Evolutionary conservation across 768 basidiomycete species (phyloP).

Genomic region (Amanita rubescens): DNA sequence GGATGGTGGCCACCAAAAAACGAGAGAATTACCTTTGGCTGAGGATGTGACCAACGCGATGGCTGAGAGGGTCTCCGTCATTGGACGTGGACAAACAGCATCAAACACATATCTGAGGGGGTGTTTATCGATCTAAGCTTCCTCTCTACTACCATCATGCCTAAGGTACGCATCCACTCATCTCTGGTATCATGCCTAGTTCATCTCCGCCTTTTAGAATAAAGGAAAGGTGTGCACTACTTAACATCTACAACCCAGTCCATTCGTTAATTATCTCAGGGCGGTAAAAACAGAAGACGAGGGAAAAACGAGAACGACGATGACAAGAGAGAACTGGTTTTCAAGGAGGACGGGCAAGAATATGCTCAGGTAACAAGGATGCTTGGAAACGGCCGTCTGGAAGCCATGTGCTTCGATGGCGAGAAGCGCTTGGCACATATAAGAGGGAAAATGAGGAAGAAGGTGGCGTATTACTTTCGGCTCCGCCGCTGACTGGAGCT

Average conservation of each 20-base stretch:
- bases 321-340: constrained; percentile 97
- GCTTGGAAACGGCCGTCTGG: constrained; percentile 95
- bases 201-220: constrained; percentile 36
- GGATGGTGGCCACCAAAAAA: constrained; percentile 80
- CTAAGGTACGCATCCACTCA: constrained; percentile 11
- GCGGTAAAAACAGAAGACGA: constrained; percentile 98
- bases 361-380: constrained; percentile 98
- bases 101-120: not conserved
- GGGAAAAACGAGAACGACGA: constrained; percentile 99
- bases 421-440: constrained; percentile 98
- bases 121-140: not conserved
- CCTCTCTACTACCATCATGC: constrained; percentile 10
- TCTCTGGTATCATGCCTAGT: not conserved
- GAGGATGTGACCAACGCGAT: constrained; percentile 81
- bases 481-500: not conserved
- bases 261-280: constrained; percentile 37
- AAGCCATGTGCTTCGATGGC: constrained; percentile 96
- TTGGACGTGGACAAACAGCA: constrained; percentile 16
- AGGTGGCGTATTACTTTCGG: constrained; percentile 47
- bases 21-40: constrained; percentile 68
- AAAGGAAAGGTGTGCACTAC: constrained; percentile 57
- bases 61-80: constrained; percentile 77
- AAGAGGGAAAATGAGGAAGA: constrained; percentile 98
- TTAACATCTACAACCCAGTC: not conserved
- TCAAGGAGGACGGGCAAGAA: constrained; percentile 98